phyloP scores from a whole-genome alignment of 805 yeast genomes.

The Yarrowia keelungensis region DNA sequence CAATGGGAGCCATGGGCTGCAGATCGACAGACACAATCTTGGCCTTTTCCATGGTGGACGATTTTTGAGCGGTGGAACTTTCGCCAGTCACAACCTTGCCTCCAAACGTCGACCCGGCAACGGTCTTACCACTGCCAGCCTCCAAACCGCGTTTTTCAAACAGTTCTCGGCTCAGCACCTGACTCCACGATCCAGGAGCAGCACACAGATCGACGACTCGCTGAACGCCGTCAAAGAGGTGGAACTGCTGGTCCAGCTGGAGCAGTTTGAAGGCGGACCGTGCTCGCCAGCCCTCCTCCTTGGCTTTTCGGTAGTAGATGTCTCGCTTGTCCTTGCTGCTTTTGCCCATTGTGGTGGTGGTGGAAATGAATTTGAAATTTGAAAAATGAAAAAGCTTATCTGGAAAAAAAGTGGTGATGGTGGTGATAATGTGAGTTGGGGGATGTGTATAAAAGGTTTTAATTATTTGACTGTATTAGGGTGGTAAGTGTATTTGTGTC shows the following conservation, averaged over 20 bases:
- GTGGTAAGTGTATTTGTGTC: too few relatives aligned
- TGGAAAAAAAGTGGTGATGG: neutral
- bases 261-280: slow-evolving; percentile 93
- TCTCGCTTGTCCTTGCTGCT: slow-evolving; percentile 95
- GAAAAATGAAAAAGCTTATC: slow-evolving; percentile 11
- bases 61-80: slow-evolving; percentile 34
- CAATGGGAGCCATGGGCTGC: slow-evolving; percentile 98
- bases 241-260: slow-evolving; percentile 90
- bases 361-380: neutral
- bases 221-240: slow-evolving; percentile 70
- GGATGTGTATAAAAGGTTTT: neutral
- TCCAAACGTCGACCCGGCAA: slow-evolving; percentile 26
- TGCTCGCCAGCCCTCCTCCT: slow-evolving; percentile 98
- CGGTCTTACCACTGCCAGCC: slow-evolving; percentile 20
- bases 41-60: slow-evolving; percentile 50
- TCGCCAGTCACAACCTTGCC: slow-evolving; percentile 17
- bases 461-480: too few relatives aligned
- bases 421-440: neutral
- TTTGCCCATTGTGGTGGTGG: slow-evolving; percentile 72
- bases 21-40: slow-evolving; percentile 93
- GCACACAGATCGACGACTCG: slow-evolving; percentile 97
- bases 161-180: slow-evolving; percentile 76
- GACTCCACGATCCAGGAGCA: slow-evolving; percentile 99
- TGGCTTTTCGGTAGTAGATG: slow-evolving; percentile 86
- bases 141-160: slow-evolving; percentile 22